Percentiles rank a stretch among this genome's conserved stretches.
phyloP scores from a whole-genome alignment of 2,329 filamentous ascomycete genomes.

The Magnaporthiopsis incrustans region DNA sequence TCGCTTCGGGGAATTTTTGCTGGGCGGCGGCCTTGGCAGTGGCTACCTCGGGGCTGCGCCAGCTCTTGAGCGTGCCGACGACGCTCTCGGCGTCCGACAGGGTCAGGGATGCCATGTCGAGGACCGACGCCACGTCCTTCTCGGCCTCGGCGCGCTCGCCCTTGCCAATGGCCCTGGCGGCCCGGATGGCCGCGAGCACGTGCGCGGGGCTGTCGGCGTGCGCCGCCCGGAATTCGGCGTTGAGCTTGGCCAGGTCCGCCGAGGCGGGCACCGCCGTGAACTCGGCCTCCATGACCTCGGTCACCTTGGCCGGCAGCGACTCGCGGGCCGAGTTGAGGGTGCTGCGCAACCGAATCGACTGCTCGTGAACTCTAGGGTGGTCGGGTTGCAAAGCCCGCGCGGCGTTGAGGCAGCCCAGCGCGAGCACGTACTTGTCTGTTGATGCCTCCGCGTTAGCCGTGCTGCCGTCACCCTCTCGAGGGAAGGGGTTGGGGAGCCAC shows the following conservation, averaged over 20 bases:
- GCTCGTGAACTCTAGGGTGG: slow-evolving; percentile 67
- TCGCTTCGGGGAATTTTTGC: slow-evolving; percentile 43
- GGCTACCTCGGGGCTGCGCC: slow-evolving; percentile 41
- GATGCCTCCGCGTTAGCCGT: slow-evolving; percentile 1
- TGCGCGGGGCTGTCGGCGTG: slow-evolving; percentile 56
- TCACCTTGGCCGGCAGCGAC: slow-evolving; percentile 56
- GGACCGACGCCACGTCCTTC: slow-evolving; percentile 27
- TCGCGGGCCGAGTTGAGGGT: slow-evolving; percentile 44
- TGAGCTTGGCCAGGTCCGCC: slow-evolving; percentile 53
- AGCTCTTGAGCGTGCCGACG: slow-evolving; percentile 34
- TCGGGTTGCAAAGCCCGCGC: slow-evolving; percentile 60
- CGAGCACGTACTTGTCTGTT: slow-evolving; percentile 77
- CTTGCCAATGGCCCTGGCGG: slow-evolving; percentile 35
- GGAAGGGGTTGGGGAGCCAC: neutral
- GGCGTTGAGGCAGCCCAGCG: slow-evolving; percentile 75
- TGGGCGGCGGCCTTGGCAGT: slow-evolving; percentile 40
- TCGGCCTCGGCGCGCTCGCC: slow-evolving; percentile 39
- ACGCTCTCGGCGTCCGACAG: slow-evolving; percentile 39
- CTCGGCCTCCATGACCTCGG: slow-evolving; percentile 60
- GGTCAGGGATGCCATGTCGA: slow-evolving; percentile 20
- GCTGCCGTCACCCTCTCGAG: slow-evolving; percentile 4
- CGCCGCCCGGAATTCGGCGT: slow-evolving; percentile 55
- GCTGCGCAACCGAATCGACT: slow-evolving; percentile 61
- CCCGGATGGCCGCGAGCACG: slow-evolving; percentile 54
- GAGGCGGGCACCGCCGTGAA: slow-evolving; percentile 54